A percentile compares a stretch with the other conserved stretches of the same genome.
Conservation (phyloP, 1,284 basidiomycete species). For the Austroboletus olivaceoglutinosus region DNA sequence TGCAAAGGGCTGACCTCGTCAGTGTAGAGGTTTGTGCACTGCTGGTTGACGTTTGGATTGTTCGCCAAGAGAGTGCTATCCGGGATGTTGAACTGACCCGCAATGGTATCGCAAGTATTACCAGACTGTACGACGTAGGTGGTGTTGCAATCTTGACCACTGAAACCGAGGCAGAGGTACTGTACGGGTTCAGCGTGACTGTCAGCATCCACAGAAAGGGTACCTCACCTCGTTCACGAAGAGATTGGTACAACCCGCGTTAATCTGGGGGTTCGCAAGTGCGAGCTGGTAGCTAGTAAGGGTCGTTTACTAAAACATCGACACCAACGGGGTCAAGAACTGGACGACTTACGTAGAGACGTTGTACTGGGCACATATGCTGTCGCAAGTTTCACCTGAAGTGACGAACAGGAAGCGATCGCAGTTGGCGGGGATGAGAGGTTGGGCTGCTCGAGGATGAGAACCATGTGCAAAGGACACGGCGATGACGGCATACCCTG, state of each 20-base stretch:
- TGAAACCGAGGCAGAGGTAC: conserved; percentile 35
- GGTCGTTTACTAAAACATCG: background rate
- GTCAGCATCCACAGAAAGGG: no score
- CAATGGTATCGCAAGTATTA: background rate
- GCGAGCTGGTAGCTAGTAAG: background rate
- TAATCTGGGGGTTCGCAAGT: background rate
- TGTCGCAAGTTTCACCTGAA: background rate
- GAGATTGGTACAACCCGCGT: background rate
- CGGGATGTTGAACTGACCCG: background rate
- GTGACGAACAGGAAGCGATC: background rate
- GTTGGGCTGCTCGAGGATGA: background rate
- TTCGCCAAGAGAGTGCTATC: background rate
- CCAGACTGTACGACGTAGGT: background rate
- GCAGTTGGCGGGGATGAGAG: background rate
- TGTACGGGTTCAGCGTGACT: conserved; percentile 3
- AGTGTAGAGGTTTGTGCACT: background rate
- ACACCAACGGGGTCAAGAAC: background rate
- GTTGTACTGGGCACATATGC: background rate
- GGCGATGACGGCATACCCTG: background rate
- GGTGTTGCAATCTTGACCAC: background rate
- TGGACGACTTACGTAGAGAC: background rate
- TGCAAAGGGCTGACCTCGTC: background rate
- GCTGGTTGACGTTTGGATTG: background rate
- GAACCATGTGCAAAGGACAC: background rate
- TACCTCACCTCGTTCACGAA: background rate